Evolutionary conservation across 2,329 filamentous ascomycete genomes (phyloP).

Genomic region (Endothia cerciana): DNA sequence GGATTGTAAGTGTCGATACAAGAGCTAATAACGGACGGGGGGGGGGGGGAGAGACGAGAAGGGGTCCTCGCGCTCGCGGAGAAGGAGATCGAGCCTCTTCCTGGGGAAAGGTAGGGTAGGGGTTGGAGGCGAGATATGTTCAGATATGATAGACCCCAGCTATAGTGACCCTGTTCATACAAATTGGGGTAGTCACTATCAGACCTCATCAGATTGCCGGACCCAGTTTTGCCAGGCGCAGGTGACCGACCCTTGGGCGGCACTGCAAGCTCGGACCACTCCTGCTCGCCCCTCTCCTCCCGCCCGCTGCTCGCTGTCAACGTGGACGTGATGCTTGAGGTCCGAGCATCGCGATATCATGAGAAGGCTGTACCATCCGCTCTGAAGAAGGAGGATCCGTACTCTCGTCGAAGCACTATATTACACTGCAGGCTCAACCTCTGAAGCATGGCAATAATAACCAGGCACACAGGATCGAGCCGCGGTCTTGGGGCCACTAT

Average conservation of each 20-base stretch:
- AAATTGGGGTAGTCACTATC: neutral
- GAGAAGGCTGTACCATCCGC: neutral
- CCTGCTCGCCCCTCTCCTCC: neutral
- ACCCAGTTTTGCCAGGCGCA: neutral
- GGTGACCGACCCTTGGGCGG: slow-evolving; percentile 2
- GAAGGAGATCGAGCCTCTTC: neutral
- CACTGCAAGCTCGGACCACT: slow-evolving; percentile 7
- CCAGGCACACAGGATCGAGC: no score
- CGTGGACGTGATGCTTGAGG: neutral
- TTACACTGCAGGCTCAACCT: no score
- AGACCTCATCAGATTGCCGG: neutral
- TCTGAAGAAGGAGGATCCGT: neutral
- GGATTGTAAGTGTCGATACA: neutral
- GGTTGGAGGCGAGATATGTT: neutral
- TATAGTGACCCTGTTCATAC: neutral
- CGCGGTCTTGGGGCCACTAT: no score
- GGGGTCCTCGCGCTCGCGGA: neutral
- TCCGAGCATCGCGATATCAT: neutral
- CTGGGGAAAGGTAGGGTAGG: neutral
- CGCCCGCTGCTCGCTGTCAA: neutral
- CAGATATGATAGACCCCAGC: neutral
- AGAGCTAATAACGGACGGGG: slow-evolving; percentile 1
- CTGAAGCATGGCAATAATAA: no score
- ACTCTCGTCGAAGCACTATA: no score
- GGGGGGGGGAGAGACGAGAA: neutral